Base-by-base conservation (phyloP, 805 yeast species). In the Teunomyces barrocoloradensis region DNA sequence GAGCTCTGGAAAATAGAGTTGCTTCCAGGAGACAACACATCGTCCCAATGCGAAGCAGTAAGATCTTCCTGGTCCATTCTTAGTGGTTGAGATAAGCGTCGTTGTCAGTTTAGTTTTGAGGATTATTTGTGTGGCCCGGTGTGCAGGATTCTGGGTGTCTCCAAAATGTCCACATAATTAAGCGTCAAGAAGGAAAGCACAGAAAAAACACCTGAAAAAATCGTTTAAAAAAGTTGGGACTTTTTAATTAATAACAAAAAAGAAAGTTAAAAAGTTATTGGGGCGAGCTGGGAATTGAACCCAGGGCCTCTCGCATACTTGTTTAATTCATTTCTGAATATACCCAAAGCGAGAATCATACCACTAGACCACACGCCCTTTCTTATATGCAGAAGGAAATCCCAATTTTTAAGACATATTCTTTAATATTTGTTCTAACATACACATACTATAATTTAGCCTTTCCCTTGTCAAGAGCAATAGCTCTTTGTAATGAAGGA, bases 1-100 rank as follows among this genome's bases (percentile, higher is more conserved):
- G 32, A 23, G 32, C 25, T 39, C 23, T 17, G 34, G 23, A 39
- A 29, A 6, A 27, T 28, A 12, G 34, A 39, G 13, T 12, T 18
- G 32, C 61, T 27, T n/a, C 34, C 63, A 1, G 79, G 64, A 11
- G 78, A 61, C 11, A 78, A 61, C 3, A 74, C 78, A 54, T 82
- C 87, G 48, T 77, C 86, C 88, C 87, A 83, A 48, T 75, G 79
- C 1, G 82, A 77, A 4, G 80, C 78, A 7, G 79, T 74, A 25
- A 80, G 66, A 45, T 76, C 80, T 23, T 79, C 82, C 56, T 68
- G 68, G 37, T 73, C 74, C 78, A 75, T 73, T 21, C 29, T 42
- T 13, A 15, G 38, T 28, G 32, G 15, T 9, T 4, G 38, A 12
- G 28, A 13, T 29, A 36, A 25, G 12, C 25, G 15, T 25, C 21